Evolutionary conservation across 2,329 filamentous ascomycete species (phyloP).

Genomic region (Leptographium lundbergii): DNA sequence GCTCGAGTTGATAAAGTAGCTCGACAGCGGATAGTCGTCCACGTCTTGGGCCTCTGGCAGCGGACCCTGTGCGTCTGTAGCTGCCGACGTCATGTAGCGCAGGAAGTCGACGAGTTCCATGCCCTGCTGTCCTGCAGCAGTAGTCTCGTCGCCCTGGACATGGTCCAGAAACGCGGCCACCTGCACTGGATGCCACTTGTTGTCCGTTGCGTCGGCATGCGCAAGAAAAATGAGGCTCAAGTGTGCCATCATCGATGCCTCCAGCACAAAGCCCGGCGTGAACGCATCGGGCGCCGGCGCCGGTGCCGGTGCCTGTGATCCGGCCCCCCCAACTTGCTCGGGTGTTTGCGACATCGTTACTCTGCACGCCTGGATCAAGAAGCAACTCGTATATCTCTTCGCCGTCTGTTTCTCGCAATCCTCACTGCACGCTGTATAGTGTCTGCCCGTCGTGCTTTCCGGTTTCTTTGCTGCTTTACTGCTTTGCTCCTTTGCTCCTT

Average conservation of each 20-base stretch:
- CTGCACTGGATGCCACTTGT: constrained; percentile 32
- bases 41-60: constrained; percentile 34
- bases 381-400: too few species aligned
- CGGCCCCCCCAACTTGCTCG: not conserved
- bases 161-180: constrained; percentile 32
- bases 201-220: constrained; percentile 26
- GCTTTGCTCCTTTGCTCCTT: too few species aligned
- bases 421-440: too few species aligned
- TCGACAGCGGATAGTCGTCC: constrained; percentile 61
- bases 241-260: constrained; percentile 26
- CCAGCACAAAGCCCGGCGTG: constrained; percentile 16
- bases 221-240: constrained; percentile 33
- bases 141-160: constrained; percentile 29
- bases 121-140: constrained; percentile 19
- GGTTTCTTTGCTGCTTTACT: too few species aligned
- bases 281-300: not conserved
- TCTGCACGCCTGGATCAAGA: not conserved
- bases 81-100: constrained; percentile 41
- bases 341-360: not conserved
- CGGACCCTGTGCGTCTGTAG: constrained; percentile 29
- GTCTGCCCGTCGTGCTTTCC: too few species aligned
- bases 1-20: constrained; percentile 88
- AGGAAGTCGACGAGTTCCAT: constrained; percentile 38
- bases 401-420: too few species aligned
- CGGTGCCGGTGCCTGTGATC: not conserved